Conservation (phyloP, 768 basidiomycete species). For the Kondoa subrosea region DNA sequence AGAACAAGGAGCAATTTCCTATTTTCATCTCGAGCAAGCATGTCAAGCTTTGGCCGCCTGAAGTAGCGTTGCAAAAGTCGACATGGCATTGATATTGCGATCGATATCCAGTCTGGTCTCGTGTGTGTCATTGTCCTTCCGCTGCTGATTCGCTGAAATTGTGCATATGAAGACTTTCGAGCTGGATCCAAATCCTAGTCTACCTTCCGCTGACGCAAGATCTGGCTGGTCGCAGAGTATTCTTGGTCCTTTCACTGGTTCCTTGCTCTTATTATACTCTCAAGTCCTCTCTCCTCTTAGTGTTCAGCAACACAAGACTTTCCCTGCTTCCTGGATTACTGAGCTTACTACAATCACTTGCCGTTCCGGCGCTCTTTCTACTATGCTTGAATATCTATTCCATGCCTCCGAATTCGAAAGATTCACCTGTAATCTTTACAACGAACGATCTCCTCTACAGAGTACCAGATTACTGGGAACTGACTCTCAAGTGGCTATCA, state of each 20-base stretch:
- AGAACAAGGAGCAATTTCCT: too few relatives aligned
- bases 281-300: constrained; percentile 6
- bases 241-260: constrained; percentile 22
- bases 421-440: not conserved
- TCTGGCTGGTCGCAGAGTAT: constrained; percentile 23
- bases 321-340: constrained; percentile 17
- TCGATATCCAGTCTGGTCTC: not conserved
- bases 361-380: constrained; percentile 25
- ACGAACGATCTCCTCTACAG: not conserved
- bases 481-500: constrained; percentile 17
- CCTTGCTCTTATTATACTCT: constrained; percentile 17
- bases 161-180: not conserved
- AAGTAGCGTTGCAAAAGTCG: too few relatives aligned
- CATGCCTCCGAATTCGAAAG: constrained; percentile 21
- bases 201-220: constrained; percentile 29
- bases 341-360: constrained; percentile 18
- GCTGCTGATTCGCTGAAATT: not conserved
- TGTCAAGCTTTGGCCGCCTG: too few relatives aligned
- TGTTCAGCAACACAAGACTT: constrained; percentile 23
- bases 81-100: not conserved
- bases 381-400: constrained; percentile 28
- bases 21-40: too few relatives aligned
- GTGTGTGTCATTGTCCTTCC: not conserved
- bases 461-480: constrained; percentile 22
- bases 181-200: constrained; percentile 22